Base-by-base conservation (phyloP, 2,329 filamentous ascomycete species). In the Thielaviopsis populi region DNA sequence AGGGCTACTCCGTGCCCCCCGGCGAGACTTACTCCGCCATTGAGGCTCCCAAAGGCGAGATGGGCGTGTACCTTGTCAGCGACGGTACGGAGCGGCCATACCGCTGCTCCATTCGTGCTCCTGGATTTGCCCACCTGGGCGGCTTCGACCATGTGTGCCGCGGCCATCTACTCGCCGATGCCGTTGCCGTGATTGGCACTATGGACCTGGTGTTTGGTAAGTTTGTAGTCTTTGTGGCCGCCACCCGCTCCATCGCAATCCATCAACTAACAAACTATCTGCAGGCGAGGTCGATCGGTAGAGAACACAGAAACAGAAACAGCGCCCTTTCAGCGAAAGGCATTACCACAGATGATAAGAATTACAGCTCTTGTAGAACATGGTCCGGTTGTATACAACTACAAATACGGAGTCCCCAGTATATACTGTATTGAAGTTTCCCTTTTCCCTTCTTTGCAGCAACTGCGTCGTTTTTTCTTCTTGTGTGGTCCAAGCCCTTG, bases 31-130 rank as follows among this genome's bases (percentile, higher is more conserved):
- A 99, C 81, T 91, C 87, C 58, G 92, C 88, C 67, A 99, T 99
- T 68, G 94, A 99, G 80, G 94, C 95, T n/a, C 94, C 94, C 67
- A 99, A 99, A 86, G 94, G 94, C 71, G 94, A 99, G 80, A 99
- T 99, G 94, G 94, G 88, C 74, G 94, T 99, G 54, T 99, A 88
- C 74, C 78, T 99, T 61, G 94, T 99, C 71, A 95, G 89, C 73
- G 94, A 99, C 73, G 94, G 94, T 68, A 94, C 86, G 73, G 94
- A 99, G 82, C 82, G 94, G 72, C 94, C 94, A 58, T 99, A 99
- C 79, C 83, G 95, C 72, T 96, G 94, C 78, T 95, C 96, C 80
- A 96, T 99, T 71, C 86, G 94, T 70, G 92, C 95, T 43, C 94
- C 94, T 65, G 94, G 94, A 67, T 99, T 99, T 72, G 94, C 94